phyloP scores from a whole-genome alignment of 805 yeast genomes.

The Naumovozyma baii region DNA sequence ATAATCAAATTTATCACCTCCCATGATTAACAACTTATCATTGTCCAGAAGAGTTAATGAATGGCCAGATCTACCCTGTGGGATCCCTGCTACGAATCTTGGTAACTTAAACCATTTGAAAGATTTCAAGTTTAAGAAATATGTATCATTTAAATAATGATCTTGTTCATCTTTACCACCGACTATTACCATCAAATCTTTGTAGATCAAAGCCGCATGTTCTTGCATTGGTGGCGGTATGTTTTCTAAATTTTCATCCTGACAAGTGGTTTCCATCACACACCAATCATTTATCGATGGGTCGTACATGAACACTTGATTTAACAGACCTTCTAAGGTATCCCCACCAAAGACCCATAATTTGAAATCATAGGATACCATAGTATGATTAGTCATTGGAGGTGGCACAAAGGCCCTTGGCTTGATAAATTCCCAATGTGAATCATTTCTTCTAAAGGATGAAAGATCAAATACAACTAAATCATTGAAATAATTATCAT shows the following conservation, averaged over 20 bases:
- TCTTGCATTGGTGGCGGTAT: slow-evolving; percentile 81
- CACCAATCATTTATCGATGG: slow-evolving; percentile 63
- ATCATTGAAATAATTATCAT: slow-evolving; percentile 73
- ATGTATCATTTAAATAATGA: slow-evolving; percentile 51
- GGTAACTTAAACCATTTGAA: slow-evolving; percentile 65
- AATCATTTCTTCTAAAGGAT: slow-evolving; percentile 70
- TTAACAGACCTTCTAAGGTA: slow-evolving; percentile 57
- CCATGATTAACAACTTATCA: slow-evolving; percentile 73
- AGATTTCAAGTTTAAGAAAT: slow-evolving; percentile 66
- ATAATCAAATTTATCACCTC: slow-evolving; percentile 78
- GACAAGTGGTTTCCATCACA: slow-evolving; percentile 46
- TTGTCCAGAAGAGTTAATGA: slow-evolving; percentile 62
- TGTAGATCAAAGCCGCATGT: slow-evolving; percentile 75
- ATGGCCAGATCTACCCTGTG: slow-evolving; percentile 88
- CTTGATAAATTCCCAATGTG: slow-evolving; percentile 70
- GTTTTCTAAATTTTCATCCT: slow-evolving; percentile 9
- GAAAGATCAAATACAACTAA: slow-evolving; percentile 79
- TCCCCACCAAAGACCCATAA: slow-evolving; percentile 91
- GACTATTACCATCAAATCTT: slow-evolving; percentile 68
- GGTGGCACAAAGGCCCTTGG: slow-evolving; percentile 48
- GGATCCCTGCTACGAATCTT: slow-evolving; percentile 34
- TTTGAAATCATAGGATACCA: slow-evolving; percentile 68
- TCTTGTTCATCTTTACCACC: slow-evolving; percentile 85
- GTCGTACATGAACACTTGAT: slow-evolving; percentile 76
- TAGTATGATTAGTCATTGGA: slow-evolving; percentile 83